Evolutionary conservation across 805 yeast genomes (phyloP).

Genomic region (Saccharomycopsis babjevae): DNA sequence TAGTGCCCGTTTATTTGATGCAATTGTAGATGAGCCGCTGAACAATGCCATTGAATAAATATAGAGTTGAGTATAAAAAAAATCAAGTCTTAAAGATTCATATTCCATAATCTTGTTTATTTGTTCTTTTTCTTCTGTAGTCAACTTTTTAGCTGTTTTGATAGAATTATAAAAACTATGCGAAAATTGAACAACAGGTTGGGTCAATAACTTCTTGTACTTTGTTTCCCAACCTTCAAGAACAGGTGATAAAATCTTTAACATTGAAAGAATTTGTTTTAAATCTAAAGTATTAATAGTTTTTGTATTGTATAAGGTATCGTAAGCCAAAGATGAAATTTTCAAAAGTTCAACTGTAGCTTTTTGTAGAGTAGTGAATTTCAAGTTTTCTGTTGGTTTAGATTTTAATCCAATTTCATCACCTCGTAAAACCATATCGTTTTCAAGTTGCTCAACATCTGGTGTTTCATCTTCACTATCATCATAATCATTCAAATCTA

Average conservation of each 20-base stretch:
- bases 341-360: constrained; percentile 75
- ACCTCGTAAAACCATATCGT: constrained; percentile 22
- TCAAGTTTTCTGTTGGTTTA: constrained; percentile 23
- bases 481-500: constrained; percentile 37
- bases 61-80: constrained; percentile 73
- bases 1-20: constrained; percentile 24
- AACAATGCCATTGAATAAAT: constrained; percentile 74
- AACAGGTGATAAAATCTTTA: constrained; percentile 66
- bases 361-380: constrained; percentile 51
- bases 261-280: constrained; percentile 57
- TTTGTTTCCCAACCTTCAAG: constrained; percentile 69
- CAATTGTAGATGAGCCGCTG: constrained; percentile 25
- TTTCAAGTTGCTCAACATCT: constrained; percentile 18
- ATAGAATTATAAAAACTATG: constrained; percentile 24
- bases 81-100: constrained; percentile 73
- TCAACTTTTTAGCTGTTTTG: constrained; percentile 15
- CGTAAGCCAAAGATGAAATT: constrained; percentile 74
- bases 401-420: constrained; percentile 24
- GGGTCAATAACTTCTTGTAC: constrained; percentile 43
- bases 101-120: constrained; percentile 38
- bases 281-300: constrained; percentile 37
- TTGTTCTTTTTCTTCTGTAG: constrained; percentile 26
- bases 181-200: constrained; percentile 27
- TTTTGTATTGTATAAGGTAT: constrained; percentile 61
- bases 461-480: constrained; percentile 24